Base-by-base conservation (phyloP, 1,139 yeast species). In the Yamadazyma blattariae region DNA sequence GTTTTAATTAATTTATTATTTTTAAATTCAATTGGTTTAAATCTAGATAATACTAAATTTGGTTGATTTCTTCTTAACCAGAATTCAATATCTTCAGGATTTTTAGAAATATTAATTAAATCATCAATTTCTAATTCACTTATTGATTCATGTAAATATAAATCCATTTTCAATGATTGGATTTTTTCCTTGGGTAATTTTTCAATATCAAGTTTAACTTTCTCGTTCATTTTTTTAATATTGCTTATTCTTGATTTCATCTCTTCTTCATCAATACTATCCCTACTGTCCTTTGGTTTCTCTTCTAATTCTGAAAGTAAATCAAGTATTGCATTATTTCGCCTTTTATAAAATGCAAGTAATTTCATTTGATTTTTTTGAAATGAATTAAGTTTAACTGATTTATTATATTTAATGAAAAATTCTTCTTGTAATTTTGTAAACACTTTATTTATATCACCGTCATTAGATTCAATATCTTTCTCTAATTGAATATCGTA, bases 61-160 rank as follows among this genome's bases (percentile, higher is more conserved):
- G 68, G 61, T 36, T 56, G 54, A 40, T 67, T 62, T 32, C 73
- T 52, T 29, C 69, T 48, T 23, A 61, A 47, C 75, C 75, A 69
- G 41, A 57, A 48, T 25, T 65, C 71, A 3, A 57, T 47, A 30
- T 56, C 61, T 45, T 66, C 71, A 0, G 76, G 76, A 34, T 69
- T 69, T 18, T 52, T 44, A 40, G 67, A 70, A 1, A 63, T 41
- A 8, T 50, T 45, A 24, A 56, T 55, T 18, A 65, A 45, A 38
- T 69, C 75, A 39, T 69, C 74, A 30, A 59, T 52, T n/a, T 59
- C 50, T 29, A 67, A 47, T 13, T 68, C 75, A 1, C 73, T 64
- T 1, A 68, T 49, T 20, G 57, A 42, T 38, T 69, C 75, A 10
- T 51, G 46, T 10, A 61, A 33, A 2, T 39, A 31, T 19, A 47